A percentile compares a stretch with the other conserved stretches of the same genome.
Conservation (phyloP, 108 stramenopile genomes). For the Parietichytrium sp. region DNA sequence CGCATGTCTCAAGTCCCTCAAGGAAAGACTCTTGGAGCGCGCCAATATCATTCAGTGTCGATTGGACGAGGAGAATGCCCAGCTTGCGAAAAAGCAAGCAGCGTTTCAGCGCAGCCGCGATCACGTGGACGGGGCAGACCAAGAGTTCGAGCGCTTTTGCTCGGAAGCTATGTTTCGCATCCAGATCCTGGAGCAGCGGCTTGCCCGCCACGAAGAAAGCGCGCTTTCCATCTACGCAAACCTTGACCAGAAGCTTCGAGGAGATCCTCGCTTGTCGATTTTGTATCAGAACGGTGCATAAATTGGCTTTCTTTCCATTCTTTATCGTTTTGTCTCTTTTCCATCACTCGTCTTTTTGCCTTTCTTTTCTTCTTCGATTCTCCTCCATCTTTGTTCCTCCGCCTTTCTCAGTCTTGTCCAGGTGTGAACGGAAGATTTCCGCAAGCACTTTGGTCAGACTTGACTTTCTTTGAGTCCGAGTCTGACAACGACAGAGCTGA, state of each 20-base stretch:
- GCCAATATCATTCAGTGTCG: conserved; percentile 69
- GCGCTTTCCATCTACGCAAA: conserved; percentile 62
- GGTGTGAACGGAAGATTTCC: too few species aligned
- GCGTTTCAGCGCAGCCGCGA: conserved; percentile 62
- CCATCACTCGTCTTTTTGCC: too few species aligned
- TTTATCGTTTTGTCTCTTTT: too few species aligned
- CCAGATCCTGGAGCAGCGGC: conserved; percentile 63
- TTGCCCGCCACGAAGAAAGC: conserved; percentile 62
- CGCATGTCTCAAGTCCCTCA: conserved; percentile 64
- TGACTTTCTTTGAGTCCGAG: too few species aligned
- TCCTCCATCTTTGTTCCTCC: too few species aligned
- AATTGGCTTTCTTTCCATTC: too few species aligned
- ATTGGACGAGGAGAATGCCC: conserved; percentile 64
- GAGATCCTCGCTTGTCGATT: conserved; percentile 53
- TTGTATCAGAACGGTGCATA: neutral
- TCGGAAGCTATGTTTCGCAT: conserved; percentile 69
- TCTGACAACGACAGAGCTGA: too few species aligned
- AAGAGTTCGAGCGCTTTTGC: conserved; percentile 64
- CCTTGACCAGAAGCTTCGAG: conserved; percentile 54
- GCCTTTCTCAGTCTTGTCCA: too few species aligned
- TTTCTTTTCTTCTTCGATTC: too few species aligned
- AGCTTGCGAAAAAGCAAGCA: conserved; percentile 57
- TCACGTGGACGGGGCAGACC: conserved; percentile 52
- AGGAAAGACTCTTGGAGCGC: conserved; percentile 69
- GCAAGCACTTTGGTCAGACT: too few species aligned